Evolutionary conservation across 1,284 basidiomycete genomes (phyloP), one percentile per base, ranked within the genome.

Genomic region (Paramarasmius palmivorus): DNA sequence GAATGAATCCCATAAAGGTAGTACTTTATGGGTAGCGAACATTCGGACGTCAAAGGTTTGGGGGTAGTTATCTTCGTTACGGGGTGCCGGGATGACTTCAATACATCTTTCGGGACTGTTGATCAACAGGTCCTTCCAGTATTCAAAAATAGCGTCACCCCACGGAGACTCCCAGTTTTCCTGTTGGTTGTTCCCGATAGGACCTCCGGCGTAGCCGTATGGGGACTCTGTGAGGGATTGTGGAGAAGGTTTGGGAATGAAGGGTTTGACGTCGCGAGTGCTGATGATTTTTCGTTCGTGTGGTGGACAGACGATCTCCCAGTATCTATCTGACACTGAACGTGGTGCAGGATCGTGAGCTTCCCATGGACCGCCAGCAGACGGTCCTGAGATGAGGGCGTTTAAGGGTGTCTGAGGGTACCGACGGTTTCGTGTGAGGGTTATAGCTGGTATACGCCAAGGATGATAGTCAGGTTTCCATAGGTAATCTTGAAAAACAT

Each of bases 1-100:
- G 58, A 77, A 75, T 10, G 56, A 53, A 29, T 73, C 68, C 75
- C 76, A 78, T 6, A 77, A 52, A 1, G 69, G 64, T 7, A 73
- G 62, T 12, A 74, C 61, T 17, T 72, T 65, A 4, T 57, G 54
- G 20, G 59, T 61, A 17, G 74, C 74, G 70, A 72, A 76, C 5
- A 77, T 57, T 60, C 66, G 73, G 22, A 77, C 57, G 47, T 78
- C 76, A 58, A 79, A 79, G 0, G 68, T 69, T 59, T 78, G 76
- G 0, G 73, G 68, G 50, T 64, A 71, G n/a, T 49, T 56, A 45
- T 78, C 74, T 34, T 68, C 66, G 5, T 60, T 52, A 19, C 1
- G 20, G 6, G 29, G 29, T 3, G 67, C 69, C 2, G 67, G 58
- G 39, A 71, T 65, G 32, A 79, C 69, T 57, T 78, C 78, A 40